Percentiles rank a stretch among this genome's conserved stretches.
Conservation (phyloP, 176 grass and related monocot species). For the Bothriochloa decipiens region DNA sequence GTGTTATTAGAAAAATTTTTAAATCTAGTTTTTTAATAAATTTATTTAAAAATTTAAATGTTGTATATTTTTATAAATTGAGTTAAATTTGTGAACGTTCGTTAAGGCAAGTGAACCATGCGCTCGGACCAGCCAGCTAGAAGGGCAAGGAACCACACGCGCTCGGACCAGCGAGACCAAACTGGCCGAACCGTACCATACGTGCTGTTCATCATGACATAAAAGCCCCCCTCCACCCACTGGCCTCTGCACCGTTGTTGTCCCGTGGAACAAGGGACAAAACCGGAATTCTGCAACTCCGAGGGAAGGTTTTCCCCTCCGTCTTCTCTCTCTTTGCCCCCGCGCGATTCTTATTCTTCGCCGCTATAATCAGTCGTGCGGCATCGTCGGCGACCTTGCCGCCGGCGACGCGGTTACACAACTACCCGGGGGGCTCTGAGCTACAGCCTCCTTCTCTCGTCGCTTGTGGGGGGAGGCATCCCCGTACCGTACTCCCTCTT, state of each 20-base stretch:
- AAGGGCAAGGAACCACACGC: neutral
- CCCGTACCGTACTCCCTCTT: neutral
- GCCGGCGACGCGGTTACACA: slow-evolving; percentile 11
- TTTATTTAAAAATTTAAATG: too few species aligned
- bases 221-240: neutral
- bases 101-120: too few species aligned
- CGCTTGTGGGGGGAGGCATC: neutral
- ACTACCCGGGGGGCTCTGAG: too few species aligned
- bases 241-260: neutral
- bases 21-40: too few species aligned
- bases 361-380: slow-evolving; percentile 13
- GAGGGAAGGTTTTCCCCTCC: neutral
- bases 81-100: too few species aligned
- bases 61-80: too few species aligned
- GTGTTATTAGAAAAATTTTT: too few species aligned
- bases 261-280: neutral
- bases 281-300: neutral
- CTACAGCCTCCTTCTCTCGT: neutral
- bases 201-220: neutral
- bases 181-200: slow-evolving; percentile 9
- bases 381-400: slow-evolving; percentile 33
- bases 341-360: slow-evolving; percentile 12
- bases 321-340: neutral
- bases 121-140: neutral
- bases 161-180: neutral